Percentiles rank a stretch among this genome's conserved stretches.
Conservation (phyloP, 345 rosid species). For the Bruguiera gymnorhiza region DNA sequence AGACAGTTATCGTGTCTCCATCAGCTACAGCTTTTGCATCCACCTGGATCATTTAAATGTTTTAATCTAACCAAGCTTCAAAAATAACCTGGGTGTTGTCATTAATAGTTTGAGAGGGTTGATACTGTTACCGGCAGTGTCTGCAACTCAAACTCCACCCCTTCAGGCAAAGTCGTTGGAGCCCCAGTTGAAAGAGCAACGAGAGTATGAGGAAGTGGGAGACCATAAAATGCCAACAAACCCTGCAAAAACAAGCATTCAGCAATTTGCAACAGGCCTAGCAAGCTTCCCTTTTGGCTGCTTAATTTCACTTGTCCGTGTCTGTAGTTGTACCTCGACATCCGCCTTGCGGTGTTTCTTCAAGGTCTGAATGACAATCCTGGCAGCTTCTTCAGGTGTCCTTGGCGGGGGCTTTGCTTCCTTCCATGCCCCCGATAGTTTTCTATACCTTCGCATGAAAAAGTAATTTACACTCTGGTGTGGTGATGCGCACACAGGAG, state of each 20-base stretch:
- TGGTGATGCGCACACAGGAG: too few species aligned
- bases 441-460: slow-evolving; percentile 59
- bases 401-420: slow-evolving; percentile 66
- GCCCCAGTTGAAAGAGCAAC: slow-evolving; percentile 35
- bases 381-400: slow-evolving; percentile 66
- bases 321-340: slow-evolving; percentile 57
- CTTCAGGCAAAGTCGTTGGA: slow-evolving; percentile 47
- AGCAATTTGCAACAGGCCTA: background rate
- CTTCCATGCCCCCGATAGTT: slow-evolving; percentile 76
- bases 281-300: too few species aligned
- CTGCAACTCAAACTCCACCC: slow-evolving; percentile 54
- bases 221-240: slow-evolving; percentile 75
- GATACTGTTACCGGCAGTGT: slow-evolving; percentile 62
- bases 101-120: background rate
- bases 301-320: too few species aligned
- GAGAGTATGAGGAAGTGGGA: slow-evolving; percentile 49
- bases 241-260: slow-evolving; percentile 37
- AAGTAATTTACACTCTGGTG: too few species aligned
- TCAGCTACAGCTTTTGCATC: slow-evolving; percentile 69
- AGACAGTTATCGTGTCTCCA: slow-evolving; percentile 77
- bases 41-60: slow-evolving; percentile 49
- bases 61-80: slow-evolving; percentile 3
- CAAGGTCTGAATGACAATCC: slow-evolving; percentile 55
- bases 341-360: slow-evolving; percentile 64
- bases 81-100: background rate